Conservation (phyloP, 1,284 basidiomycete species). For the Ceratobasidium sp. region DNA sequence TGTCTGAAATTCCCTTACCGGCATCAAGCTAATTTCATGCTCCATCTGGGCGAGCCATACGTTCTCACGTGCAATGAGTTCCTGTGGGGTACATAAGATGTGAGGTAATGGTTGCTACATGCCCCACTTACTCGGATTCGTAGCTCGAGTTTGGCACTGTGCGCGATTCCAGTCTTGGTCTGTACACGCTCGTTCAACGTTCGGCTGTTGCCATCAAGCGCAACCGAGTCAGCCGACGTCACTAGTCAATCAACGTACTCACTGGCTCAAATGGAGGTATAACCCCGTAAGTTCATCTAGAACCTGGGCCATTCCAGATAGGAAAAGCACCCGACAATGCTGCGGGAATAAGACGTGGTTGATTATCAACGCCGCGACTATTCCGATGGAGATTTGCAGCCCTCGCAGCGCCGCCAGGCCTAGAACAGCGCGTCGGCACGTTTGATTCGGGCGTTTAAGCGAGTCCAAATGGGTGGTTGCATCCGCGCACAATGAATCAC, state of each 20-base stretch:
- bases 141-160: constrained; percentile 59
- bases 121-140: constrained; percentile 58
- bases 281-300: constrained; percentile 60
- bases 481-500: background rate
- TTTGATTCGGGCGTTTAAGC: background rate
- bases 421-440: constrained; percentile 48
- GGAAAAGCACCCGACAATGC: constrained; percentile 63
- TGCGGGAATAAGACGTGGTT: constrained; percentile 63
- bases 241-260: constrained; percentile 57
- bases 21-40: constrained; percentile 63
- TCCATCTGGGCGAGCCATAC: constrained; percentile 60
- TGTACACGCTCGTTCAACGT: constrained; percentile 54
- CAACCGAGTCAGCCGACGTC: constrained; percentile 35
- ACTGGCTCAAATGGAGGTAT: constrained; percentile 63
- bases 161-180: background rate
- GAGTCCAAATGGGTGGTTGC: background rate
- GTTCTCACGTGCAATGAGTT: constrained; percentile 50
- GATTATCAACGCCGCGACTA: constrained; percentile 61
- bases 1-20: constrained; percentile 55
- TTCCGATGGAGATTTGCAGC: constrained; percentile 61
- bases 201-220: constrained; percentile 46
- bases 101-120: background rate
- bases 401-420: constrained; percentile 59
- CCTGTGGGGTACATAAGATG: background rate
- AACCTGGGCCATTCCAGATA: constrained; percentile 59